Base-by-base conservation (phyloP, 2,329 filamentous ascomycete species). In the Dendrostoma leiphaemia region DNA sequence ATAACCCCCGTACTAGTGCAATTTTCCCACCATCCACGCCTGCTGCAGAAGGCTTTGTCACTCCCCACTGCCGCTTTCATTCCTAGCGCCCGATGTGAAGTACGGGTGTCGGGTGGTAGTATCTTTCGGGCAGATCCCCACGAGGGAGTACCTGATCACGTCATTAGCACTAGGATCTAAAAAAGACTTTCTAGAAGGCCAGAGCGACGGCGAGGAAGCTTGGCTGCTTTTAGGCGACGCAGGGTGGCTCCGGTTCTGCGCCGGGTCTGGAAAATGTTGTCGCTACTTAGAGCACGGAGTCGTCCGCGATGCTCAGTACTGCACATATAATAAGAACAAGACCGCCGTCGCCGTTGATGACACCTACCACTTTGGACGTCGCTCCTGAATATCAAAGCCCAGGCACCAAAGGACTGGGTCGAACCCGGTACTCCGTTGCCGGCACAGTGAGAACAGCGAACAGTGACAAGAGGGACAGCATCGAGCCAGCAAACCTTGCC, bases 81-180 rank as follows among this genome's bases (percentile, higher is more conserved):
- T 21, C 28, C 31, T 41, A 51, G 40, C 21, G 15, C 31, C 31
- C 38, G 48, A 8, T 5, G 43, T 28, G 21, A 15, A 8, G 37
- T 12, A 13, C 44, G 44, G 51, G 29, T 29, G 35, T 53, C 29
- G 35, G 51, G 15, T 6, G 15, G 24, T 47, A 38, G 55, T 58
- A 58, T 26, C 40, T 28, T 48, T 29, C 32, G 41, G 26, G 35
- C 21, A 32, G 28, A 38, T 31, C 21, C 17, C 24, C 31, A 3
- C 48, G 21, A 21, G 40, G 38, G 28, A 37, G 43, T 59, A 56
- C 57, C 44, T 48, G 50, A 59, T 48, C 57, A 59, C 57, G 57
- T 50, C 51, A 59, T 59, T n/a, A 40, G 46, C 41, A 50, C 54
- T 54, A 54, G 29, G n/a, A 26, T 28, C 29, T 34, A 21, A 29